phyloP scores from a whole-genome alignment of 176 grass and related monocot genomes.

The Themeda triandra region DNA sequence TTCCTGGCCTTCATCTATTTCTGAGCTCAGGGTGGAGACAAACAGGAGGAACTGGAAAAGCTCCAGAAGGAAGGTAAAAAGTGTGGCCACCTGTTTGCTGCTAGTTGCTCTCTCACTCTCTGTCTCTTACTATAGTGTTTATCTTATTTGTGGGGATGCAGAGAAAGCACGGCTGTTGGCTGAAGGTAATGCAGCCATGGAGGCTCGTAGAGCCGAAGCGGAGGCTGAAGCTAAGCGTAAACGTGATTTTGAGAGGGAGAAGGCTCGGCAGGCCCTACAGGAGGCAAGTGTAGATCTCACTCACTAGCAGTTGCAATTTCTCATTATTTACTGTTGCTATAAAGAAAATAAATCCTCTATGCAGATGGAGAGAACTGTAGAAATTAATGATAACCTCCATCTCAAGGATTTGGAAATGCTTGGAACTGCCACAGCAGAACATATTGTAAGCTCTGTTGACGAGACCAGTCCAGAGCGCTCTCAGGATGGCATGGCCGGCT shows the following conservation, averaged over 20 bases:
- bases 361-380: slow-evolving; percentile 89
- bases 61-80: slow-evolving; percentile 86
- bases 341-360: neutral
- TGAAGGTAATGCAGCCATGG: slow-evolving; percentile 92
- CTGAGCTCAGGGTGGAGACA: slow-evolving; percentile 63
- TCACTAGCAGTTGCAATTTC: neutral
- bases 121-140: neutral
- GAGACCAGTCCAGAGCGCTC: slow-evolving; percentile 72
- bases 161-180: slow-evolving; percentile 79
- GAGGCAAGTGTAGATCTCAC: slow-evolving; percentile 52
- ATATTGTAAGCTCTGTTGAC: slow-evolving; percentile 68
- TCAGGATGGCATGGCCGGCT: slow-evolving; percentile 62
- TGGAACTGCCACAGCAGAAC: slow-evolving; percentile 53
- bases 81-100: neutral
- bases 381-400: slow-evolving; percentile 73
- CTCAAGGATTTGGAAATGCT: slow-evolving; percentile 88
- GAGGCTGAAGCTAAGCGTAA: slow-evolving; percentile 83
- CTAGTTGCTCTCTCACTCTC: neutral
- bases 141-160: slow-evolving; percentile 19
- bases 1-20: neutral
- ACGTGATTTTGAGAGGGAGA: slow-evolving; percentile 81
- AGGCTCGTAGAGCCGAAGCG: slow-evolving; percentile 79
- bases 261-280: slow-evolving; percentile 76
- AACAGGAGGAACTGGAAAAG: slow-evolving; percentile 87
- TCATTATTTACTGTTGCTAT: neutral